Percentiles rank a stretch among this genome's conserved stretches.
These are phyloP conservation scores for Mortierella alpina DNA, from an alignment of 192 early-diverging fungal genomes.

Conservation along the genomic window DNA sequence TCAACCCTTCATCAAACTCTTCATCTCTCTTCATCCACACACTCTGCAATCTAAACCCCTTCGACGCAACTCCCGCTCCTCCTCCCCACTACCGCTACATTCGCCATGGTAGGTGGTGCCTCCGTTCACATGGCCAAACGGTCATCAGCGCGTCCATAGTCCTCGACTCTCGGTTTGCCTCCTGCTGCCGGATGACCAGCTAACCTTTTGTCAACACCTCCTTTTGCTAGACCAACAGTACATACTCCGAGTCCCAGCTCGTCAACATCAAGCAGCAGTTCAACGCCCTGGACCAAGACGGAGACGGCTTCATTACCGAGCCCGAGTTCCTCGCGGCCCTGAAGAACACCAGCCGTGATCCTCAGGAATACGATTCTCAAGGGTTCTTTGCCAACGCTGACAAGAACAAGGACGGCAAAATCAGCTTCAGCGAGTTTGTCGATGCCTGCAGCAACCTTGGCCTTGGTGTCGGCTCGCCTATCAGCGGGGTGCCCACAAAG, in stretches of 20 bases:
- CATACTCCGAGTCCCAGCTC: conserved; percentile 26
- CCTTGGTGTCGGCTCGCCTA: background rate
- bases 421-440: conserved; percentile 72
- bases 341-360: conserved; percentile 62
- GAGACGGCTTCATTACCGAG: conserved; percentile 49
- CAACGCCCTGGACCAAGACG: conserved; percentile 54
- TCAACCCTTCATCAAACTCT: too few relatives aligned
- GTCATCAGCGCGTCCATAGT: too few relatives aligned
- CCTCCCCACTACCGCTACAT: too few relatives aligned
- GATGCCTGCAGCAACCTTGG: conserved; percentile 52
- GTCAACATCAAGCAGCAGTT: conserved; percentile 50
- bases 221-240: conserved; percentile 4
- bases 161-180: too few relatives aligned
- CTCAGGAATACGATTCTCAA: conserved; percentile 73
- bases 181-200: too few relatives aligned
- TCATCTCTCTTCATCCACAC: too few relatives aligned
- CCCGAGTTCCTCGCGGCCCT: conserved; percentile 44
- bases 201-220: background rate
- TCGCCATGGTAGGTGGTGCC: too few relatives aligned
- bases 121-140: too few relatives aligned
- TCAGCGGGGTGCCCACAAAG: conserved; percentile 11
- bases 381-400: conserved; percentile 79
- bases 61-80: too few relatives aligned
- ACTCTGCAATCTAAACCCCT: too few relatives aligned
- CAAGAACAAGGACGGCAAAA: conserved; percentile 74